Base-by-base conservation (phyloP, 192 early-diverging fungal species). In the Podila minutissima region DNA sequence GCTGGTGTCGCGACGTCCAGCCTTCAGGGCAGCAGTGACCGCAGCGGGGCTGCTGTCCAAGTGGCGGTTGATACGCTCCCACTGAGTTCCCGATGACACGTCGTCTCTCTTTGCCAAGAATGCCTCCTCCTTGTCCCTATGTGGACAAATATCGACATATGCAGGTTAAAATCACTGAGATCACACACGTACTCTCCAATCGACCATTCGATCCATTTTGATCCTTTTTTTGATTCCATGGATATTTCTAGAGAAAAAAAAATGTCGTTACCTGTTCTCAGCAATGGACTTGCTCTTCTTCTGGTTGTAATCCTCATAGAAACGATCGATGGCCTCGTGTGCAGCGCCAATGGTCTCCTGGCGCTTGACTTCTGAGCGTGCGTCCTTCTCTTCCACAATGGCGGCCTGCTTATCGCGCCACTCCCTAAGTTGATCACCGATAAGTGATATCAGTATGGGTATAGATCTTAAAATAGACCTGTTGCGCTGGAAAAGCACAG, bases 231-330 rank as follows among this genome's bases (percentile, higher is more conserved):
- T 17, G 41, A 46, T 46, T 7, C 41, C 41, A 46, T 15, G 41
- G 41, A 66, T 17, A 67, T 13, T 12, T 19, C 48, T 28, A n/a
- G 29, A n/a, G 31, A 53, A 5, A 28, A 32, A 17, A 2, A 17
- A 26, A 8, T 26, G 35, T 37, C 35, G n/a, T 68, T 85, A 89
- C 88, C 86, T 84, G 84, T 93, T 93, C 68, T 90, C 84, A 68
- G 87, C 83, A 33, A 93, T 88, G 1, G 90, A 85, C 50, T 85
- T 86, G 41, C 90, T 87, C 68, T 89, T 91, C 83, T 88, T 92
- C 73, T 91, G 89, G 59, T 95, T 95, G 55, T 95, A 95, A 64
- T 93, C 94, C 59, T 91, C 92, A 71, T 95, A 95, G 75, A 93
- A 95, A 69, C 86, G 85, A 73, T 95, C 94, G 71, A 95, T 90